phyloP scores from a whole-genome alignment of 192 early-diverging fungal species.

The Mortierella claussenii region DNA sequence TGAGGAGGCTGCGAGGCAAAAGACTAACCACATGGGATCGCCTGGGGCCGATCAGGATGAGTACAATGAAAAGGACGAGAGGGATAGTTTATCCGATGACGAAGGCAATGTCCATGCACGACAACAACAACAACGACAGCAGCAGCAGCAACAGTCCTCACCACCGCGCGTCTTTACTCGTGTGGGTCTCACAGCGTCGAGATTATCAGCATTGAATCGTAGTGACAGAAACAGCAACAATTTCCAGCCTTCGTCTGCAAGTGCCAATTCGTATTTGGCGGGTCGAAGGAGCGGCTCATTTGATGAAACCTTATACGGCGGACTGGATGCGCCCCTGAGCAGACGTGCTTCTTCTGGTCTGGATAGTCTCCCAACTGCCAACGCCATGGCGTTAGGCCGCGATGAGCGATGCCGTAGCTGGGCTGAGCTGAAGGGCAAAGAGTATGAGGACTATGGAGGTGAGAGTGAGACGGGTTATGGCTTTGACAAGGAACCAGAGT shows the following conservation, averaged over 20 bases:
- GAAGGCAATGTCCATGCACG: not conserved
- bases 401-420: slow-evolving; percentile 42
- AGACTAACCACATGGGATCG: not conserved
- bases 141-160: not conserved
- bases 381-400: not conserved
- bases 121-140: too few relatives aligned
- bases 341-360: slow-evolving; percentile 1
- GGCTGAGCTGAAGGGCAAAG: slow-evolving; percentile 11
- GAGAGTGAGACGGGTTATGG: slow-evolving; percentile 22
- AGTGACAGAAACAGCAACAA: too few relatives aligned
- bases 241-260: too few relatives aligned
- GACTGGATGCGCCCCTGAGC: slow-evolving; percentile 6
- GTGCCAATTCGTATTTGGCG: too few relatives aligned
- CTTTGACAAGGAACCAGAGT: slow-evolving; percentile 15
- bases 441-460: slow-evolving; percentile 27
- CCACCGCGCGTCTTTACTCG: slow-evolving; percentile 13
- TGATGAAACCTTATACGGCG: slow-evolving; percentile 47
- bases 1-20: not conserved
- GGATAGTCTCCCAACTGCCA: not conserved
- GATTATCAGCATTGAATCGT: not conserved
- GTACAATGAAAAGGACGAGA: not conserved
- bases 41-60: too few relatives aligned
- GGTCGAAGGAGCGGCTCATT: slow-evolving; percentile 35
- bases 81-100: not conserved
- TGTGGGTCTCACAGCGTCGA: slow-evolving; percentile 3